phyloP scores from a whole-genome alignment of 768 basidiomycete genomes.

The Daedaleopsis nitida region DNA sequence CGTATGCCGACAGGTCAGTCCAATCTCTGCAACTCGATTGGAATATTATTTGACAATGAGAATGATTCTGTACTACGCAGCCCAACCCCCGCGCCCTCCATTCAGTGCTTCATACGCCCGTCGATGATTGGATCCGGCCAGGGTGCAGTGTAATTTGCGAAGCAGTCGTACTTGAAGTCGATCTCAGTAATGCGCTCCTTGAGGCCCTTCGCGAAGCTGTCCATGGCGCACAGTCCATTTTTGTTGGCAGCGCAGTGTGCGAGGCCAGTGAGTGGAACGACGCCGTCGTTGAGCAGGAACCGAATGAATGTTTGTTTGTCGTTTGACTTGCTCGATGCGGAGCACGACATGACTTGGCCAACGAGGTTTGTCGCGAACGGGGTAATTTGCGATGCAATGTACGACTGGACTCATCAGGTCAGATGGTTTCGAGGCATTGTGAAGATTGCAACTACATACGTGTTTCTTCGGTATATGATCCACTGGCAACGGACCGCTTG shows the following conservation, averaged over 20 bases:
- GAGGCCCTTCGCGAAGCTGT: constrained; percentile 41
- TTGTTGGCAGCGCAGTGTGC: constrained; percentile 41
- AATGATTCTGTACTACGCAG: neutral
- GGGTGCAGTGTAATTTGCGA: constrained; percentile 44
- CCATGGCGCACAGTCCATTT: constrained; percentile 44
- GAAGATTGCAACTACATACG: constrained; percentile 21
- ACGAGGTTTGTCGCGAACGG: constrained; percentile 54
- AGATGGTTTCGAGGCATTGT: neutral
- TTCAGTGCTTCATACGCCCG: constrained; percentile 11
- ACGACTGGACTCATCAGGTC: constrained; percentile 29
- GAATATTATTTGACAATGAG: neutral
- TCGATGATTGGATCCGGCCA: constrained; percentile 18
- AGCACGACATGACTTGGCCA: constrained; percentile 47
- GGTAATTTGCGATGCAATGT: constrained; percentile 43
- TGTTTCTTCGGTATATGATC: constrained; percentile 38
- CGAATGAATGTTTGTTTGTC: constrained; percentile 36
- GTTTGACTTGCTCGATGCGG: constrained; percentile 28
- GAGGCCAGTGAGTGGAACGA: constrained; percentile 47
- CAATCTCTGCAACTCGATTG: neutral
- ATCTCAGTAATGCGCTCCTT: constrained; percentile 40
- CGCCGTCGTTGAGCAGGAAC: constrained; percentile 51
- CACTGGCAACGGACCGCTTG: constrained; percentile 41
- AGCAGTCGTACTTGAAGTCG: constrained; percentile 46
- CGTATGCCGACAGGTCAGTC: neutral
- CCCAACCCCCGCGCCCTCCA: too few relatives aligned